Evolutionary conservation across 2,329 filamentous ascomycete genomes (phyloP).

Genomic region (Paecilomyces variotii): DNA sequence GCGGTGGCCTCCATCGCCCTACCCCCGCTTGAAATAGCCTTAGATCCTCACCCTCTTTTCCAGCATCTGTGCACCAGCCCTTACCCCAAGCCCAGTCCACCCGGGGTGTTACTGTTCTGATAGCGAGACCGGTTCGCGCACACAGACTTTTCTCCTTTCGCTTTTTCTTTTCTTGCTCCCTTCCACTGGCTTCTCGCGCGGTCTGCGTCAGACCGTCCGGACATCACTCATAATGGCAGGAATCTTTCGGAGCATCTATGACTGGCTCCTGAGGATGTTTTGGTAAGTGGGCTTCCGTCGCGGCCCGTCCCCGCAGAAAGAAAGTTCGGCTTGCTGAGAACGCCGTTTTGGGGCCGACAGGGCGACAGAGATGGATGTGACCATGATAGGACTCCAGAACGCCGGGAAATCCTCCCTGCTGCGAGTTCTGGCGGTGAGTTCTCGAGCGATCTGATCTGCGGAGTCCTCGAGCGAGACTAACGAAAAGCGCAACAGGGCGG

Average conservation of each 20-base stretch:
- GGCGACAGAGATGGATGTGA: constrained; percentile 99
- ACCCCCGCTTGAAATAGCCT: not conserved
- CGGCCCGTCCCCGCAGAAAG: constrained; percentile 28
- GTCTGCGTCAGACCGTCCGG: constrained; percentile 9
- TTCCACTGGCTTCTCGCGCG: not conserved
- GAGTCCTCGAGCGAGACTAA: constrained; percentile 26
- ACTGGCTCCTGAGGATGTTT: constrained; percentile 96
- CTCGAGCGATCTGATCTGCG: constrained; percentile 13
- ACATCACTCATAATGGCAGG: constrained; percentile 63
- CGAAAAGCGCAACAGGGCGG: constrained; percentile 59
- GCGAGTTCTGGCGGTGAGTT: constrained; percentile 84
- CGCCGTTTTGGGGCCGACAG: constrained; percentile 41
- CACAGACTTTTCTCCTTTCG: not conserved
- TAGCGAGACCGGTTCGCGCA: not conserved
- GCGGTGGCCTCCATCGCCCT: not conserved
- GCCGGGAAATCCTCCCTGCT: constrained; percentile 95
- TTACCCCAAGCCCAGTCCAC: not conserved
- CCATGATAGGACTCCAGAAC: constrained; percentile 97
- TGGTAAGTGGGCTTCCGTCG: constrained; percentile 57
- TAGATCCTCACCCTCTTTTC: not conserved
- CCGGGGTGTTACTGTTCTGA: not conserved
- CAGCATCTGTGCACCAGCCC: not conserved
- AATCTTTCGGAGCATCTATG: constrained; percentile 89
- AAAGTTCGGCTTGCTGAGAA: constrained; percentile 14
- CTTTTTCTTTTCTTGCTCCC: not conserved